Conservation (phyloP, 139 green algal genomes). For the Pleodorina starrii region DNA sequence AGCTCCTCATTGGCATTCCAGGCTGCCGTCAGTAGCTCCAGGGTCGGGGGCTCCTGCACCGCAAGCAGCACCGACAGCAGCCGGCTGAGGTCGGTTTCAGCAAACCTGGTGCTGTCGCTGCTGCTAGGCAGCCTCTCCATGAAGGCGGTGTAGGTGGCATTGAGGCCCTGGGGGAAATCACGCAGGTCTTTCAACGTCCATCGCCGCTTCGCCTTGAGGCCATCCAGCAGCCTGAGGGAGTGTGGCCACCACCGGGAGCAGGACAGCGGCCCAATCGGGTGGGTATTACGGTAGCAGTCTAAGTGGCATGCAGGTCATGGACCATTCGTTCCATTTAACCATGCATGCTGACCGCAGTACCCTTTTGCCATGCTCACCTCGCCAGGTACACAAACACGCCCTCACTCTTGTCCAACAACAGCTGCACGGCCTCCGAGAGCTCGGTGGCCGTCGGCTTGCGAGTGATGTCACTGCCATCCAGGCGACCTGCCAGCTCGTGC, state of each 20-base stretch:
- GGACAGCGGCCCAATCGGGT: too few species aligned
- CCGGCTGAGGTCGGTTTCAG: neutral
- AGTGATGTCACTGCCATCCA: neutral
- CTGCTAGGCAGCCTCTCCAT: neutral
- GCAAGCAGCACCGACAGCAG: conserved; percentile 5
- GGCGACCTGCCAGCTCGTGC: neutral
- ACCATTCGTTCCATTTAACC: too few species aligned
- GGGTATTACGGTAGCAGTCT: too few species aligned
- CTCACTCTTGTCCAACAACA: conserved; percentile 9
- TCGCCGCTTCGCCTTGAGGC: neutral
- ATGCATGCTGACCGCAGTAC: too few species aligned
- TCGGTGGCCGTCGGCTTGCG: neutral
- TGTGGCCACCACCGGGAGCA: too few species aligned
- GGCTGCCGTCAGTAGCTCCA: neutral
- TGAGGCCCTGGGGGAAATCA: neutral
- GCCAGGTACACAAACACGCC: conserved; percentile 9
- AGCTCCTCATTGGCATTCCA: neutral
- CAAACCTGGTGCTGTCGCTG: neutral
- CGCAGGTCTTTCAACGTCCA: neutral
- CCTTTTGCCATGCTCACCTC: neutral
- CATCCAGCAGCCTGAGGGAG: conserved; percentile 4
- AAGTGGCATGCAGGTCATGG: too few species aligned
- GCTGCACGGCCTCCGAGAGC: neutral
- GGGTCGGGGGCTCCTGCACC: neutral
- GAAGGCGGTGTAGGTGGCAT: conserved; percentile 15